Evolutionary conservation across 2,329 filamentous ascomycete genomes (phyloP), one percentile per base, ranked within the genome.

Genomic region (Fusarium verrucosum): DNA sequence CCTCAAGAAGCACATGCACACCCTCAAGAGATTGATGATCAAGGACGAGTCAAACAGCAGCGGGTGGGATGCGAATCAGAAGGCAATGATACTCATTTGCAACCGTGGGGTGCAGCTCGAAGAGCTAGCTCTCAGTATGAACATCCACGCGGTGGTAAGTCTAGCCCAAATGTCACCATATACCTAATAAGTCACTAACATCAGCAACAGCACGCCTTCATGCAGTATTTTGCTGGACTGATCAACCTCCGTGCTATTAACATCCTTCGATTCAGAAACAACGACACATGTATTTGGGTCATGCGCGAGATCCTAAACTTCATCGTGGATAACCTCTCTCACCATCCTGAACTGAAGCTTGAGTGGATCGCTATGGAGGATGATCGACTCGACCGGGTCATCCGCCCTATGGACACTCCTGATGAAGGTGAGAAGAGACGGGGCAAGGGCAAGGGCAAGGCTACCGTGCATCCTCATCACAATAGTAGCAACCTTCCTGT

Each of bases 331-430:
- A 85, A 79, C 28, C 72, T 89, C 3, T 81, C 83, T 3, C 83
- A 88, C 57, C 79, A 84, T 56, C 84, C 84, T 0, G 70, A 82
- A 10, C 76, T 86, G 69, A 83, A 83, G 66, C 77, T 89, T 4
- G 83, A 88, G 70, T 89, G 83, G 78, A 75, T 89, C 17, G 83
- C 84, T 7, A 81, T 87, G 56, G 82, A 83, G 38, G 82, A 82
- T 10, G 77, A 82, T 50, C 73, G 76, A 1, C 80, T 84, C 6
- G 81, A 85, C 30, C 79, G 80, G 19, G 78, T 87, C 17, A 71
- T 84, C 22, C 77, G 83, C 28, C 77, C 76, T 49, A 69, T 75
- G 7, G 73, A 79, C 7, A 50, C 64, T 7, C 52, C 57, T 63
- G 62, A 75, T 68, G 66, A 75, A 69, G 62, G 70, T 23, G 69